phyloP scores from a whole-genome alignment of 2,329 filamentous ascomycete genomes.

The Neonectria sp. region DNA sequence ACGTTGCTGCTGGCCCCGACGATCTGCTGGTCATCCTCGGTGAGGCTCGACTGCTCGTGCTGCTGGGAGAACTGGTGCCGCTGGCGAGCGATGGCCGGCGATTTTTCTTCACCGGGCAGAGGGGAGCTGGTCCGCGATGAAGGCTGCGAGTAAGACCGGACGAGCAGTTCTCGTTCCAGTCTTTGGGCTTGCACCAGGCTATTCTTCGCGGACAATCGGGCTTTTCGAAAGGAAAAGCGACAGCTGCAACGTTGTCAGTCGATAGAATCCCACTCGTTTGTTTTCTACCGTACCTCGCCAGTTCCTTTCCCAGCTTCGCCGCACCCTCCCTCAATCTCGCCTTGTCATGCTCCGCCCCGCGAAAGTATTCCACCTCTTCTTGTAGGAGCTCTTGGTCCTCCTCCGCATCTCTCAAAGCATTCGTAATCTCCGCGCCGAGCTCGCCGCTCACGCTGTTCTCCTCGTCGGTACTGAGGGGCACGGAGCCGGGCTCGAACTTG shows the following conservation, averaged over 20 bases:
- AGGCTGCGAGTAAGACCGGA: slow-evolving; percentile 73
- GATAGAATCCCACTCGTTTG: not conserved
- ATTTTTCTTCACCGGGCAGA: slow-evolving; percentile 42
- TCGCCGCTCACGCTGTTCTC: slow-evolving; percentile 75
- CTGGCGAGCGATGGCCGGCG: slow-evolving; percentile 41
- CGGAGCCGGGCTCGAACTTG: slow-evolving; percentile 71
- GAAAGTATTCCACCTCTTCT: slow-evolving; percentile 83
- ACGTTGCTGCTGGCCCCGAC: slow-evolving; percentile 86
- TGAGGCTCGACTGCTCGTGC: slow-evolving; percentile 53
- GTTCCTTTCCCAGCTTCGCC: slow-evolving; percentile 76
- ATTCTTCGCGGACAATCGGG: slow-evolving; percentile 84
- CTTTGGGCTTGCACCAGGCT: slow-evolving; percentile 81
- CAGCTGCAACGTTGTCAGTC: slow-evolving; percentile 55
- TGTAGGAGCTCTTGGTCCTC: slow-evolving; percentile 86
- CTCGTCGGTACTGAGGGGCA: slow-evolving; percentile 64
- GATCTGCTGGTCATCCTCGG: slow-evolving; percentile 80
- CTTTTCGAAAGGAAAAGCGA: slow-evolving; percentile 82
- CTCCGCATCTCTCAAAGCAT: slow-evolving; percentile 82
- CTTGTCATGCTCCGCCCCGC: slow-evolving; percentile 70
- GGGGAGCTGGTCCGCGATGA: slow-evolving; percentile 52
- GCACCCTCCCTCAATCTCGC: slow-evolving; percentile 77
- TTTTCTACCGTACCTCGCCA: slow-evolving; percentile 71
- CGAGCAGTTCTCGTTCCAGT: slow-evolving; percentile 82
- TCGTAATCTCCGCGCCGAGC: slow-evolving; percentile 84
- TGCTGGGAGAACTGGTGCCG: slow-evolving; percentile 50